Conservation (phyloP, 768 basidiomycete genomes). For the Roridomyces roridus region DNA sequence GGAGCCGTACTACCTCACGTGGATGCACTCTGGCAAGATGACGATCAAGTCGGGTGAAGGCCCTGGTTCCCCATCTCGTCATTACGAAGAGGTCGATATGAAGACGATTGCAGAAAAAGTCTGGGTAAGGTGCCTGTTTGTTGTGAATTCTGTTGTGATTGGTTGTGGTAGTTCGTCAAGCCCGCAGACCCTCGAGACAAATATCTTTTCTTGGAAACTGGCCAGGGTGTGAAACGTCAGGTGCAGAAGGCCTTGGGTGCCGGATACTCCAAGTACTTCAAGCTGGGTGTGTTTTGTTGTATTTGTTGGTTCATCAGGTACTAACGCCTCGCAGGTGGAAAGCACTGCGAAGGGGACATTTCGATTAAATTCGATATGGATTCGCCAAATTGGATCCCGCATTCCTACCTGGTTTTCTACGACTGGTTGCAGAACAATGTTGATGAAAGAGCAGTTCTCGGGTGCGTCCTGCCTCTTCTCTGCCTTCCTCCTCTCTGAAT, state of each 20-base stretch:
- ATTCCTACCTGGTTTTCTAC: conserved; percentile 12
- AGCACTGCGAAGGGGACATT: conserved; percentile 23
- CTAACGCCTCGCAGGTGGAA: conserved; percentile 14
- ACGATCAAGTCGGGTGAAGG: conserved; percentile 1
- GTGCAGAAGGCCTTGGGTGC: not conserved
- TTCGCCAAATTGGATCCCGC: conserved; percentile 13
- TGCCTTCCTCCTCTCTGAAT: not conserved
- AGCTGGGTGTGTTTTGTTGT: conserved; percentile 2
- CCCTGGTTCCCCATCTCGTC: conserved; percentile 5
- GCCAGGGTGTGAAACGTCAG: not conserved
- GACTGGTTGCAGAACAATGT: conserved; percentile 5
- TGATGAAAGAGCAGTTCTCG: not conserved
- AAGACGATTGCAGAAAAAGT: not conserved
- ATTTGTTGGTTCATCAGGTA: not conserved
- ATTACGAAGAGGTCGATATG: conserved; percentile 15
- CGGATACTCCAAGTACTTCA: not conserved
- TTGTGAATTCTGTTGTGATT: not conserved
- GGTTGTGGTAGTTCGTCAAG: not conserved
- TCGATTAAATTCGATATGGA: conserved; percentile 25
- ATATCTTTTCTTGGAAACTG: no score
- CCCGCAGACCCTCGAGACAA: not conserved
- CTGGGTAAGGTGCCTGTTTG: not conserved
- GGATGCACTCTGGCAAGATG: not conserved
- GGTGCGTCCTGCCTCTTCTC: conserved; percentile 1
- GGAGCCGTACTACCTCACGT: conserved; percentile 13